Conservation (phyloP, 176 grass and related monocot species). For the Panicum miliaceum region DNA sequence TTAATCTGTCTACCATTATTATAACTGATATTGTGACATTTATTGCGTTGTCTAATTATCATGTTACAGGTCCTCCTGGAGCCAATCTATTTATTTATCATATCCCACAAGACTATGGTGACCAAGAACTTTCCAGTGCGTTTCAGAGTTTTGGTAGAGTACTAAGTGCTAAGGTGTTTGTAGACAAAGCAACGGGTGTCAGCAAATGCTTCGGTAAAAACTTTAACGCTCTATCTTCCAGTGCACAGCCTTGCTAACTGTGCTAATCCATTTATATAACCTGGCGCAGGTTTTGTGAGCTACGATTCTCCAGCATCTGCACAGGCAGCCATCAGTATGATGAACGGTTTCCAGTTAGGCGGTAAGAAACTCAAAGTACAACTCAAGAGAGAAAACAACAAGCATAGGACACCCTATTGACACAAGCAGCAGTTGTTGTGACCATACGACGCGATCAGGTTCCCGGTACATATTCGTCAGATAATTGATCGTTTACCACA, state of each 20-base stretch:
- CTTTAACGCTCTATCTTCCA: not conserved
- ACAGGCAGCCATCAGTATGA: constrained; percentile 72
- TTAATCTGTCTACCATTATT: not conserved
- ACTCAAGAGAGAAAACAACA: constrained; percentile 95
- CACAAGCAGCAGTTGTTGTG: constrained; percentile 13
- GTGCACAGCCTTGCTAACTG: not conserved
- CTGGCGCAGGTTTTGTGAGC: constrained; percentile 82
- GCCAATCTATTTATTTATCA: constrained; percentile 93
- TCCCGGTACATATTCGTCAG: constrained; percentile 62
- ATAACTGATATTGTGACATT: not conserved
- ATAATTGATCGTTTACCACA: constrained; percentile 53
- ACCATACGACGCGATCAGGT: constrained; percentile 10
- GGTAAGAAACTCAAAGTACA: constrained; percentile 99
- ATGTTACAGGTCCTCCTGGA: constrained; percentile 78
- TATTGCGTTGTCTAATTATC: constrained; percentile 10
- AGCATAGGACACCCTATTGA: constrained; percentile 83
- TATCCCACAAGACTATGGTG: constrained; percentile 83
- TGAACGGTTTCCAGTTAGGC: constrained; percentile 87
- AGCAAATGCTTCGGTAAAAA: constrained; percentile 97
- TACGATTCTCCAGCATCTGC: constrained; percentile 78
- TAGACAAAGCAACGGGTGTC: constrained; percentile 92
- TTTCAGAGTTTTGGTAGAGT: constrained; percentile 94
- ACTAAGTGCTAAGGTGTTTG: constrained; percentile 95
- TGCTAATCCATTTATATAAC: not conserved
- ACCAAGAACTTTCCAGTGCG: constrained; percentile 81